Percentiles rank a stretch among this genome's conserved stretches.
Evolutionary conservation across 106 monocot species (phyloP).

Genomic region (Narthecium ossifragum): DNA sequence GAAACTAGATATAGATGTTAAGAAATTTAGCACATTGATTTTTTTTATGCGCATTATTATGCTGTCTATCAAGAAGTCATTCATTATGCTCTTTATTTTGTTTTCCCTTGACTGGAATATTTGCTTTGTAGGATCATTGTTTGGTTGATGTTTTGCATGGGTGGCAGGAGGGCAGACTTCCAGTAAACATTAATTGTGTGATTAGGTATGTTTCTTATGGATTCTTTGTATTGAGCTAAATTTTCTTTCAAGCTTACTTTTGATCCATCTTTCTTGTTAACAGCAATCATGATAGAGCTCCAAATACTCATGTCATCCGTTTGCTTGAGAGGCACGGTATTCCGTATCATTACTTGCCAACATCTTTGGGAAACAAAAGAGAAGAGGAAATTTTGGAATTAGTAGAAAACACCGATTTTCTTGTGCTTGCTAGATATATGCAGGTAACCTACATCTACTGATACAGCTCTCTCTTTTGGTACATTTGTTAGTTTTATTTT

Average conservation of each 20-base stretch:
- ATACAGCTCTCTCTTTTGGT: no score
- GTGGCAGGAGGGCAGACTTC: constrained; percentile 93
- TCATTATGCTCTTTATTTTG: no score
- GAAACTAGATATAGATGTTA: no score
- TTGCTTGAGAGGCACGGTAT: constrained; percentile 89
- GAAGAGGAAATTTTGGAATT: constrained; percentile 81
- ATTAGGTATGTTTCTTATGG: constrained; percentile 50
- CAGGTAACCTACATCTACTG: constrained; percentile 81
- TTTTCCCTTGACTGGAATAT: background rate
- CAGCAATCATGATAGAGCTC: constrained; percentile 85
- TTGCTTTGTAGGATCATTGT: constrained; percentile 72
- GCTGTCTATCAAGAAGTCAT: no score
- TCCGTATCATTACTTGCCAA: constrained; percentile 83
- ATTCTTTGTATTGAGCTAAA: background rate
- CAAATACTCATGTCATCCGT: constrained; percentile 70
- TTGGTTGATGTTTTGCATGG: constrained; percentile 76
- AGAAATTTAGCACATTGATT: no score
- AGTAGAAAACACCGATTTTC: constrained; percentile 77
- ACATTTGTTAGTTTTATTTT: no score
- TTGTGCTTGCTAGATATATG: constrained; percentile 98
- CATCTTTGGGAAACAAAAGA: constrained; percentile 46
- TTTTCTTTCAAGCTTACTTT: constrained; percentile 4
- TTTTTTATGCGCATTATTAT: no score
- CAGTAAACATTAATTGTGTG: constrained; percentile 81
- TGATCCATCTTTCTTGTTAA: background rate